Base-by-base conservation (phyloP, 169 alveolate species). In the Plasmodium relictum region DNA sequence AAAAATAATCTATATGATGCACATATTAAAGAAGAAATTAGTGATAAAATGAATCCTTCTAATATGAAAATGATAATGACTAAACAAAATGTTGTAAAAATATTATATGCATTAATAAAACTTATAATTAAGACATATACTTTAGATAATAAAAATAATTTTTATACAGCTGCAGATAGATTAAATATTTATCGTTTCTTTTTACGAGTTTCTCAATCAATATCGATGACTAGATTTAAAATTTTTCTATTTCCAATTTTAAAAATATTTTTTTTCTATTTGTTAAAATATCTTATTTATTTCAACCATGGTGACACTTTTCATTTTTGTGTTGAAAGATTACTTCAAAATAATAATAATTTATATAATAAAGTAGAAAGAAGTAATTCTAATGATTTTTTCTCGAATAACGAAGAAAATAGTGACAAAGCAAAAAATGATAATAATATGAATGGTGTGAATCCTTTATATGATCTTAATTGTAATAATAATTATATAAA, bases 261-360 rank as follows among this genome's bases (percentile, higher is more conserved):
- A 12, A 83, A 83, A 18, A 39, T 39, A 12, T 83, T 37, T 68
- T 83, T 83, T 83, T 83, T 83, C 41, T 83, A 83, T 61, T 68
- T 83, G 41, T 56, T 83, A 52, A 83, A 83, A 56, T 83, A 83
- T 61, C 73, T 83, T 62, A 83, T 83, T 14, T 83, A 83, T 68
- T 83, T 83, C 66, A 83, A 83, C 41, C 58, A 83, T 56, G 91
- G 91, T 3, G 91, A 83, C 56, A 22, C 18, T 10, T 50, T 83
- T 22, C 41, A 52, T 39, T 83, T 26, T 72, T 83, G 91, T 26
- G 31, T 68, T 37, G 48, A 83, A 45, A 83, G 26, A 54, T 2
- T 83, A 37, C 73, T 83, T 22, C 89, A 63, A 22, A 78, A 76
- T 63, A 58, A 63, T 52, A 5, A 16, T 6, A 18, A 52, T 8